These are phyloP conservation scores for Claviceps sp. DNA, from an alignment of 2,329 filamentous ascomycete species.

Conservation along the genomic window DNA sequence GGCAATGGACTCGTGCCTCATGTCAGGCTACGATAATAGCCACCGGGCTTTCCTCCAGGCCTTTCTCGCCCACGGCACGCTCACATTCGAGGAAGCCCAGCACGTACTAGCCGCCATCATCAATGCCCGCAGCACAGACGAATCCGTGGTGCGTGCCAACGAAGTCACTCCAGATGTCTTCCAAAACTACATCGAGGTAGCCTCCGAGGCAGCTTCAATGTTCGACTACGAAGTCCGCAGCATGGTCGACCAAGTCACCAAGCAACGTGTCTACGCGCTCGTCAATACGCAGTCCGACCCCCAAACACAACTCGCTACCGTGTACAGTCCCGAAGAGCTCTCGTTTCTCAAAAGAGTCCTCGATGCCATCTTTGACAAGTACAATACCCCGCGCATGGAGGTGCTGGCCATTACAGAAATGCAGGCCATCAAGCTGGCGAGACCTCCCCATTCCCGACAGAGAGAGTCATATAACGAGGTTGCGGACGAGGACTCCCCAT, in stretches of 20 bases:
- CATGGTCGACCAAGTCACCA: conserved; percentile 52
- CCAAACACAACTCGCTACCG: conserved; percentile 76
- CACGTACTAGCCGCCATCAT: conserved; percentile 66
- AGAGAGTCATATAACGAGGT: conserved; percentile 20
- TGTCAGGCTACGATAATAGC: conserved; percentile 37
- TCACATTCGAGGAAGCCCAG: conserved; percentile 63
- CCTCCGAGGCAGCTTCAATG: conserved; percentile 58
- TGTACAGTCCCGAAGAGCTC: conserved; percentile 69
- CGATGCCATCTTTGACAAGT: conserved; percentile 81
- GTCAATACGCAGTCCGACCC: conserved; percentile 81
- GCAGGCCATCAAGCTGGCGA: conserved; percentile 60
- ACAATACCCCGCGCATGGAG: conserved; percentile 70
- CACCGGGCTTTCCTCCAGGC: conserved; percentile 88
- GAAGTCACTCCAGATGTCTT: conserved; percentile 60
- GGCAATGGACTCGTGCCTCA: conserved; percentile 17
- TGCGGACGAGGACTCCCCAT: conserved; percentile 18
- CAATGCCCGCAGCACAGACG: conserved; percentile 33
- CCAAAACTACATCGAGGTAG: conserved; percentile 51
- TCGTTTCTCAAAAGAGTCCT: conserved; percentile 78
- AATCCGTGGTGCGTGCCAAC: conserved; percentile 33
- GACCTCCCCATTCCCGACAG: conserved; percentile 28
- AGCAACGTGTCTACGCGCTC: conserved; percentile 62
- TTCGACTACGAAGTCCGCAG: conserved; percentile 84
- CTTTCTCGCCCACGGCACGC: conserved; percentile 62
- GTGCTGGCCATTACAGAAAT: conserved; percentile 70